A percentile compares a stretch with the other conserved stretches of the same genome.
Conservation (phyloP, 257 asterid species). For the Gentiana dahurica region DNA sequence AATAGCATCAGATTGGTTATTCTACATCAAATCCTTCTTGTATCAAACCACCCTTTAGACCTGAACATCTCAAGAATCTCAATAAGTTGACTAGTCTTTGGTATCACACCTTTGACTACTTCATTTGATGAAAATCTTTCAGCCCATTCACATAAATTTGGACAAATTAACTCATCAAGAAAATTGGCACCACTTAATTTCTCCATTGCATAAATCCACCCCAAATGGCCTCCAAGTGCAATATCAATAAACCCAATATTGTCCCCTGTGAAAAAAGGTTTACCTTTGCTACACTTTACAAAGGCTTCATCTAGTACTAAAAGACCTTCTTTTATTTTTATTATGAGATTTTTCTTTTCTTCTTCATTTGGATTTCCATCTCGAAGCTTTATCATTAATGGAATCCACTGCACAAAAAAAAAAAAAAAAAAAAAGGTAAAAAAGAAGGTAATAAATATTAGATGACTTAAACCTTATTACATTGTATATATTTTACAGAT, state of each 20-base stretch:
- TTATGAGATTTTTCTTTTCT: not conserved
- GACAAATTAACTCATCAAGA: slow-evolving; percentile 13
- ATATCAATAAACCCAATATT: slow-evolving; percentile 11
- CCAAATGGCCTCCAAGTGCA: slow-evolving; percentile 12
- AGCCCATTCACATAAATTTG: slow-evolving; percentile 15
- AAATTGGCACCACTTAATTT: not conserved
- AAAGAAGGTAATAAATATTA: too few species aligned
- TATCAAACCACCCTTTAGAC: too few species aligned
- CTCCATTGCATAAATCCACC: slow-evolving; percentile 10
- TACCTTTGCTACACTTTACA: slow-evolving; percentile 15
- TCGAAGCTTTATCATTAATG: slow-evolving; percentile 2
- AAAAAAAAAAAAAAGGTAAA: too few species aligned
- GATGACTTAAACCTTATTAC: too few species aligned
- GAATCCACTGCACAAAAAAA: slow-evolving; percentile 5
- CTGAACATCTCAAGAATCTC: slow-evolving; percentile 1
- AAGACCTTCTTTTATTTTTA: slow-evolving; percentile 9
- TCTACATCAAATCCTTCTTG: too few species aligned
- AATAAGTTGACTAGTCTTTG: slow-evolving; percentile 11
- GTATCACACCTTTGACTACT: slow-evolving; percentile 10
- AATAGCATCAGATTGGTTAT: too few species aligned
- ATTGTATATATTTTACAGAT: too few species aligned
- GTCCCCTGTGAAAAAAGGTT: slow-evolving; percentile 18
- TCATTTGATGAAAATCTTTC: slow-evolving; percentile 10
- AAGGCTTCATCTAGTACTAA: slow-evolving; percentile 13
- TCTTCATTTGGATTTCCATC: slow-evolving; percentile 1